phyloP scores from a whole-genome alignment of 345 rosid species.

The Eucalyptus marginata region DNA sequence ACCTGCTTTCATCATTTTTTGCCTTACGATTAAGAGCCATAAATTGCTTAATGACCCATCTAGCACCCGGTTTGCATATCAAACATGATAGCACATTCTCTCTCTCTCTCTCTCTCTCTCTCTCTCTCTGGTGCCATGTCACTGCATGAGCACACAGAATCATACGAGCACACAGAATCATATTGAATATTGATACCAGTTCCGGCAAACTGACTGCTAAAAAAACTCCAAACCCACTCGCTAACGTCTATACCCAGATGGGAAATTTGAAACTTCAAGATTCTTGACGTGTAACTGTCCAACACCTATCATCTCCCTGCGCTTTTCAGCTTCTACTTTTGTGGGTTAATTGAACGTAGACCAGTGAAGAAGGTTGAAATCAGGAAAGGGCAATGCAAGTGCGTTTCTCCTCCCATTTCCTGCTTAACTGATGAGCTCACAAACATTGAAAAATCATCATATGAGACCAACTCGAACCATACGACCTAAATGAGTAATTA shows the following conservation, averaged over 20 bases:
- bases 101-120: neutral
- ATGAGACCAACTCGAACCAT: neutral
- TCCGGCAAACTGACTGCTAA: neutral
- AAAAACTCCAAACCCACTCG: neutral
- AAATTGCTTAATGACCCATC: neutral
- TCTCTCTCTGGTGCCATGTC: neutral
- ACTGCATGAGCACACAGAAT: neutral
- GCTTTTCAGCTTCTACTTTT: neutral
- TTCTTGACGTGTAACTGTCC: neutral
- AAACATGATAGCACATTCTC: neutral
- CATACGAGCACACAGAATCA: neutral
- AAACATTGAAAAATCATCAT: neutral
- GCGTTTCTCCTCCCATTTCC: neutral
- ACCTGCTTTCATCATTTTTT: neutral
- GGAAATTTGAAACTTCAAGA: neutral
- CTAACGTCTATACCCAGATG: neutral
- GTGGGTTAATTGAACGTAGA: neutral
- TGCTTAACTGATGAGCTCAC: neutral
- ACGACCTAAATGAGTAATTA: neutral
- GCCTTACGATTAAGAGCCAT: neutral
- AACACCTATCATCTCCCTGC: neutral
- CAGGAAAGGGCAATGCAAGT: neutral
- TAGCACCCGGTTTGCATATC: neutral
- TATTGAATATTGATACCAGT: neutral
- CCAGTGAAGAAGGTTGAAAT: neutral